phyloP scores from a whole-genome alignment of 83 land plant genomes.

The Picea abies region DNA sequence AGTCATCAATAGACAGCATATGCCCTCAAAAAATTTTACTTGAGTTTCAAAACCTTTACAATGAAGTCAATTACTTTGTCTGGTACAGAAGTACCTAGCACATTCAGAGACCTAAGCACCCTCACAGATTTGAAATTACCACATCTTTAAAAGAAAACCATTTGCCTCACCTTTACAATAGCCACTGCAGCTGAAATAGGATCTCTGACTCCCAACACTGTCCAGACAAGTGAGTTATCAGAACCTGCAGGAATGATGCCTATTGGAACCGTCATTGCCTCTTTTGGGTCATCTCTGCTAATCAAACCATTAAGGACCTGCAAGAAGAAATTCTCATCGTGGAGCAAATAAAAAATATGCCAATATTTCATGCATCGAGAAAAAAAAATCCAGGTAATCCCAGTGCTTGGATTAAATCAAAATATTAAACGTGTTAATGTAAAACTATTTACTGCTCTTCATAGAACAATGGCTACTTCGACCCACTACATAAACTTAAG shows the following conservation, averaged over 20 bases:
- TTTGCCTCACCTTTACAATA: conserved; percentile 78
- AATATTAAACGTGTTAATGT: no score
- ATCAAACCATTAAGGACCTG: conserved; percentile 86
- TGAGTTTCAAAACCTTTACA: neutral
- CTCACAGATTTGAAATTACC: neutral
- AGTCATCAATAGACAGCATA: no score
- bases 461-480: no score
- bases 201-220: conserved; percentile 88
- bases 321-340: conserved; percentile 7
- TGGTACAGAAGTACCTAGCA: neutral
- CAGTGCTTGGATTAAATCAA: no score
- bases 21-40: no score
- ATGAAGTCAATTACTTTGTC: neutral
- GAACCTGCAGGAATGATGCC: conserved; percentile 98
- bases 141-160: neutral
- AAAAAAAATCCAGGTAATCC: no score
- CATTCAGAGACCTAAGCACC: no score
- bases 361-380: neutral
- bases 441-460: no score
- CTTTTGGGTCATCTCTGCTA: conserved; percentile 82
- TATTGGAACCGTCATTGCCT: conserved; percentile 83
- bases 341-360: neutral
- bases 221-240: conserved; percentile 95
- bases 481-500: neutral
- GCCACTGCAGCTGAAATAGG: conserved; percentile 91